phyloP scores from a whole-genome alignment of 2,329 filamentous ascomycete genomes.

The Neocatenulostroma microsporum region DNA sequence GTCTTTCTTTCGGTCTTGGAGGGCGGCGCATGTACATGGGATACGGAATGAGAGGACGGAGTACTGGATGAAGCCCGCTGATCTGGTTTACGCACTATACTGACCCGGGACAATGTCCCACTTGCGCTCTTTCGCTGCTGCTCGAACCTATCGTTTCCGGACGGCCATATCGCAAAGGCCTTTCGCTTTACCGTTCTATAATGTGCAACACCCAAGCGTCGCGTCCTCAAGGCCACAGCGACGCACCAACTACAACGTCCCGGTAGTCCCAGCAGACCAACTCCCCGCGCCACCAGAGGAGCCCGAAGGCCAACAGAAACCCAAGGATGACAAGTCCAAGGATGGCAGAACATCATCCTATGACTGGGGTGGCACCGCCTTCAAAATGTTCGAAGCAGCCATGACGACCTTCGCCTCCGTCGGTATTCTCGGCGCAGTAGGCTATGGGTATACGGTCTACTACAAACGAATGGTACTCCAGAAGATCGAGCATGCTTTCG shows the following conservation, averaged over 20 bases:
- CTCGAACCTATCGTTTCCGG: constrained; percentile 1
- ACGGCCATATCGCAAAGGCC: background rate
- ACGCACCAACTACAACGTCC: constrained; percentile 11
- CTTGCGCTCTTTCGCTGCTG: constrained; percentile 5
- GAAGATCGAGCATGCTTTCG: constrained; percentile 89
- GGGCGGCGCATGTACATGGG: too few relatives aligned
- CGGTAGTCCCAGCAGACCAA: constrained; percentile 6
- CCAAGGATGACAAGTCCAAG: too few relatives aligned
- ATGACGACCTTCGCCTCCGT: constrained; percentile 46
- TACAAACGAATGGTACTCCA: constrained; percentile 88
- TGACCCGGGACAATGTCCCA: constrained; percentile 9
- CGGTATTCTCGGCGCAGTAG: constrained; percentile 42
- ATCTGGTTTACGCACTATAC: too few relatives aligned
- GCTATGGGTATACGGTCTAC: constrained; percentile 42
- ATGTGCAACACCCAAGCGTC: background rate
- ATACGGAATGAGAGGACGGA: too few relatives aligned
- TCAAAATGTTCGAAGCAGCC: constrained; percentile 47
- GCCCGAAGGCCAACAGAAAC: constrained; percentile 9
- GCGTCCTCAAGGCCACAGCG: background rate
- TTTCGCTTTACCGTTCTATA: background rate
- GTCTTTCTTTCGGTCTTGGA: too few relatives aligned
- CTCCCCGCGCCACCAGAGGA: constrained; percentile 11
- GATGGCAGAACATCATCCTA: constrained; percentile 10
- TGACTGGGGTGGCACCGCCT: constrained; percentile 31
- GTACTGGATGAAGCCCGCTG: too few relatives aligned